Evolutionary conservation across 2,329 filamentous ascomycete species (phyloP).

Genomic region (Aspergillus fructus): DNA sequence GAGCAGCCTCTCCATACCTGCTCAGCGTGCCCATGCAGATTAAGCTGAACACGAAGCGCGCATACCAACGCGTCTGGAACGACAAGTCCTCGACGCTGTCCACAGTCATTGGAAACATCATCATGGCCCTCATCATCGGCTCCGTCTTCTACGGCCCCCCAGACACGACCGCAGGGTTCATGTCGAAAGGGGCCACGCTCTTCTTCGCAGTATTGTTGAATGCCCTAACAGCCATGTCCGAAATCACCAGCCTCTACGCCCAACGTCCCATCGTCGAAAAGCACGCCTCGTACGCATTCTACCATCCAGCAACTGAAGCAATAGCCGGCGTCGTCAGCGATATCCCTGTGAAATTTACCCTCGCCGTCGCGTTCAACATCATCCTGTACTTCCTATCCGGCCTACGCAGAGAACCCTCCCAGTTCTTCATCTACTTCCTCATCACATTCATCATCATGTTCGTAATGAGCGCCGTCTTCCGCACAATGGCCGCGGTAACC

Average conservation of each 20-base stretch:
- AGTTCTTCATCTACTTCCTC: conserved; percentile 85
- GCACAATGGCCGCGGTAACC: conserved; percentile 72
- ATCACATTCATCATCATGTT: conserved; percentile 71
- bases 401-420: conserved; percentile 67
- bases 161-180: conserved; percentile 66
- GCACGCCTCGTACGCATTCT: conserved; percentile 30
- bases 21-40: conserved; percentile 72
- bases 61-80: conserved; percentile 70
- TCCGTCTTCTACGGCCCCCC: conserved; percentile 77
- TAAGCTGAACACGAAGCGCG: conserved; percentile 73
- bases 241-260: conserved; percentile 43
- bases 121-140: conserved; percentile 73
- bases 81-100: conserved; percentile 72
- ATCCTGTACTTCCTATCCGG: conserved; percentile 84
- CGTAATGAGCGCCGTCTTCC: conserved; percentile 81
- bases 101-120: conserved; percentile 62
- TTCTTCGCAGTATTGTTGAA: conserved; percentile 88
- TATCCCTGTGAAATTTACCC: conserved; percentile 72
- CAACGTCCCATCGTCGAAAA: conserved; percentile 29
- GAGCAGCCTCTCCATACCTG: conserved; percentile 68
- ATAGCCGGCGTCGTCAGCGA: conserved; percentile 23
- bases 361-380: conserved; percentile 73
- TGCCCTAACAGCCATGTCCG: conserved; percentile 59
- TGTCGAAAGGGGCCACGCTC: conserved; percentile 70
- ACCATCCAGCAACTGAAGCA: conserved; percentile 24